Evolutionary conservation across 2,329 filamentous ascomycete species (phyloP).

Genomic region (Pseudogymnoascus sp.): DNA sequence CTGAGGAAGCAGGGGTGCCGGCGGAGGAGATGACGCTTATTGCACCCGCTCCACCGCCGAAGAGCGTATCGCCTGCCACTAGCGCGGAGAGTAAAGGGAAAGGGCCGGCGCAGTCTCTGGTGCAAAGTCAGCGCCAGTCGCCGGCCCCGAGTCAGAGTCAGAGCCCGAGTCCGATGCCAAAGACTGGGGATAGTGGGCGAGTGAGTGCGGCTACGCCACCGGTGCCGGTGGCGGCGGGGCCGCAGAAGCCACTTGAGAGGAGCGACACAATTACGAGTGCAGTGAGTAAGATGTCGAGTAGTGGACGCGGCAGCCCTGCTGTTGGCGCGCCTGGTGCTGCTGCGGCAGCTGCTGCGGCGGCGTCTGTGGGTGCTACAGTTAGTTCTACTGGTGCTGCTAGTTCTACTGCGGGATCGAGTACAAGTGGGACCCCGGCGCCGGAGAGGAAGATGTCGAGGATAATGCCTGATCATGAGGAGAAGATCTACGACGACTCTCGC

Average conservation of each 20-base stretch:
- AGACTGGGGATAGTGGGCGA: background rate
- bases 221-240: background rate
- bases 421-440: slow-evolving; percentile 44
- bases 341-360: background rate
- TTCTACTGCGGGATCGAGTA: slow-evolving; percentile 35
- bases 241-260: background rate
- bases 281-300: background rate
- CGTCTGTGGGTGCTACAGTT: background rate
- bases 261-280: background rate
- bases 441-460: slow-evolving; percentile 23
- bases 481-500: background rate
- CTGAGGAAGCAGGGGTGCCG: background rate
- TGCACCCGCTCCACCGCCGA: background rate
- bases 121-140: background rate
- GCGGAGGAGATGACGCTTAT: background rate
- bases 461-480: slow-evolving; percentile 9
- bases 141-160: too few relatives aligned
- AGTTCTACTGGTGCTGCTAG: background rate
- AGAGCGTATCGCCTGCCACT: background rate
- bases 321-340: background rate
- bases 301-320: background rate
- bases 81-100: background rate
- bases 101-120: too few relatives aligned
- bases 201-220: background rate
- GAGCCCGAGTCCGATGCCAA: background rate